Evolutionary conservation across 371 early-diverging fungal species (phyloP), one percentile per base, ranked within the genome.

Genomic region (Lichtheimia corymbifera): DNA sequence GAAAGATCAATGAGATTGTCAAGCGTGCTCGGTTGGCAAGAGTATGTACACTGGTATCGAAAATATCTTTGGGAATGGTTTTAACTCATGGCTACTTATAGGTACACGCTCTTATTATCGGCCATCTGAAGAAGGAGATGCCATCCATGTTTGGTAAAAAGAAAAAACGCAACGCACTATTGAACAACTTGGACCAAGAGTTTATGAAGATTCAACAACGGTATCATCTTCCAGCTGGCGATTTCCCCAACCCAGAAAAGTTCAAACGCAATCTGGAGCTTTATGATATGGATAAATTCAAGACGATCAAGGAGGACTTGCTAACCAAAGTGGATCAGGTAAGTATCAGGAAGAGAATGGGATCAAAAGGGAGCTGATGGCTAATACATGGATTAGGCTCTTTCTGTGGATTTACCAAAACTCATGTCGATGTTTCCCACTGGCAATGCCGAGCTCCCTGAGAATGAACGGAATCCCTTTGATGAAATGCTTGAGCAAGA

Each of bases 1-100:
- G 94, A 41, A 90, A 92, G 45, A 83, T 94, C 55, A 94, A 94
- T 65, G 95, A 94, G 67, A 91, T 94, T 58, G 93, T 95, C 30
- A 95, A 95, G 68, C 77, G 95, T 17, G 88, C 94, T 11, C 81
- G 93, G 5, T 74, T 91, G 53, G 93, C 94, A 11, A 76, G 77
- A 57, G 85, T 84, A 49, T 50, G 41, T 25, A 43, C 20, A 35
- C 1, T 5, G 9, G 4, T 20, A 30, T 13, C 5, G 25, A 35
- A n/a, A 12, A 17, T n/a, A 7, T n/a, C 4, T 15, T 5, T 17
- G 18, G 12, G 5, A 11, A 53, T 15, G 15, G 12, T 14, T 53
- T 9, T 35, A 35, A 35, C 35, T 17, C 18, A 45, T 45, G 5
- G 5, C 5, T 4, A 47, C 17, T 18, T 47, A 15, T 25, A 85